Evolutionary conservation across 805 yeast species (phyloP), one percentile per base, ranked within the genome.

Genomic region (Candida alai): DNA sequence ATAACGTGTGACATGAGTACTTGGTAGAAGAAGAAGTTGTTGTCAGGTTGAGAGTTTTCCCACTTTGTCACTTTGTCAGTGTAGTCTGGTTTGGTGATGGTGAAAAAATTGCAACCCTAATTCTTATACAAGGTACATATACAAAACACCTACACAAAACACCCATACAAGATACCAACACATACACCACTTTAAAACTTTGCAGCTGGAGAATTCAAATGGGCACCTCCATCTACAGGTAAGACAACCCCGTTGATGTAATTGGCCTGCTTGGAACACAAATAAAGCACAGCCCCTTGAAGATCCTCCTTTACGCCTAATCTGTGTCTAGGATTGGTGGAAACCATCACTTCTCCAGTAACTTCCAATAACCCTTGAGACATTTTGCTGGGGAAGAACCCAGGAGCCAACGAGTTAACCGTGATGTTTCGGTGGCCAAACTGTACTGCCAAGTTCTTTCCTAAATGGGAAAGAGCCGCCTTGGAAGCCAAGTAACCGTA

Each of bases 351-450:
- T 10, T 72, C 77, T 10, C 78, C 78, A 15, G 73, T 62, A 34
- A 56, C 61, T 24, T 64, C 72, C 30, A 83, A 60, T 30, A 82
- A 44, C 0, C 86, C 89, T 40, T 74, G 68, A 25, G 86, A 70
- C 88, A 82, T 81, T 56, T 78, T 82, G 13, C 82, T 70, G 14
- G 84, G 84, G 70, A 82, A 78, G 53, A 80, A 83, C 0, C 90
- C 90, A 0, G 89, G 89, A 5, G 87, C 86, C 42, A 82, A 55
- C 9, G 76, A 62, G 58, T 83, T 82, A 37, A 81, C 87, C 30
- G 76, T 80, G 48, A 82, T 73, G 58, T 81, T 74, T 28, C 67
- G 60, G 5, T 80, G 81, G 2, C 84, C 88, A 47, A 83, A 65
- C 49, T 78, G 81, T 25, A 73, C 54, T 2, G 89, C 84, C 45